Base-by-base conservation (phyloP, 2,329 filamentous ascomycete species). In the Exophiala dermatitidis region DNA sequence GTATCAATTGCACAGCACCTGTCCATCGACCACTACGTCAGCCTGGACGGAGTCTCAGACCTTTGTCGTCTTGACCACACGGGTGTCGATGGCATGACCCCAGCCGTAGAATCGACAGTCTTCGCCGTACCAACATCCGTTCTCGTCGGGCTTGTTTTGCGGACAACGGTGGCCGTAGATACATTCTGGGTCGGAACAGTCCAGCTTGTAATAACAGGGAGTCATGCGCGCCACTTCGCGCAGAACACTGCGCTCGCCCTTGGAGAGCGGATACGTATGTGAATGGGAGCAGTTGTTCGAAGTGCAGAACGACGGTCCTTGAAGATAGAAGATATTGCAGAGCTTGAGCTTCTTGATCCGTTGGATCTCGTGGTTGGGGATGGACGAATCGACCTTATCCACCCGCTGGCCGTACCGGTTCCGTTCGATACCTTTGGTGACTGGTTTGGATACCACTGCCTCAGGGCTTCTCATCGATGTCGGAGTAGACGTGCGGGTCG, bases 101-200 rank as follows among this genome's bases (percentile, higher is more conserved):
- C 77, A 75, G 10, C 67, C 65, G 34, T 76, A 72, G 62, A 84
- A 84, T 33, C 80, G 76, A 70, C 81, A 84, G 48, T 70, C 72
- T 4, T 77, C 73, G 9, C 77, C 77, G 67, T 79, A 81, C 61
- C 78, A 76, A 63, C 81, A 84, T 12, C 72, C 74, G 63, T 76
- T 77, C 46, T 69, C 73, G 36, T 77, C 77, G 30, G 74, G 71
- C 53, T 73, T 69, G 33, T 71, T 73, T 56, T 79, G 78, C 12
- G 79, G 79, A 62, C 81, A 84, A 34, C 77, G 75, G 66, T 84
- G 81, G 26, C 81, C 81, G 62, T 83, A 83, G 48, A 83, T 83
- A 67, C 81, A 84, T 54, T 77, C 77, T 1, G 73, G 65, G 55
- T 84, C 81, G 47, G 79, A 72, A 61, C 81, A 84, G 9, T 72